Base-by-base conservation (phyloP, 768 basidiomycete genomes). In the Clitopilus passeckerianus region DNA sequence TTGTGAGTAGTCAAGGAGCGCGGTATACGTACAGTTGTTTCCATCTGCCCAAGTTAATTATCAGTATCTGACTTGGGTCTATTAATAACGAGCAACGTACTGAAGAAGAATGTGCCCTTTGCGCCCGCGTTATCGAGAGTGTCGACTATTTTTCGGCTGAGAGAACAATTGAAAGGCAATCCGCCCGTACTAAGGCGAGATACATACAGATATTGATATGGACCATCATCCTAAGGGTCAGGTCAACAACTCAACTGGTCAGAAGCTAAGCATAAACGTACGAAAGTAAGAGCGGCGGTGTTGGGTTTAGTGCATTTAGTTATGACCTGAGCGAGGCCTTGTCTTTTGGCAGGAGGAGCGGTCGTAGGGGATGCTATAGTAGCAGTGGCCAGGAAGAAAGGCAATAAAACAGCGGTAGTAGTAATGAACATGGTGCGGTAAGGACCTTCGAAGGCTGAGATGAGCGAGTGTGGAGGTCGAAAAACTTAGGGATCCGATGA, bases 101-200 rank as follows among this genome's bases (percentile, higher is more conserved):
- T 63, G 59, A 63, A 71, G 69, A 80, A 78, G 61, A 80, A 81
- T 0, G 80, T 80, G 1, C 73, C 79, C 46, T 67, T 74, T 2
- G 71, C 77, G 22, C 68, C 68, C 20, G 71, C 70, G 30, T 68
- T 70, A 5, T 60, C 54, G 22, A 79, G 63, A 9, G 71, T 58
- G 30, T 68, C 59, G 34, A 64, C 56, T 7, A 67, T 69, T 43
- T 20, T n/a, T 9, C 46, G 46, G 46, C 46, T 23, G 46, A 5
- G 18, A 50, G 15, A 22, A 50, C 14, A 10, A 6, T 23, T 1
- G 15, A 30, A 30, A 10, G 27, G 54, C 14, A 16, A 15, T 23
- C 16, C 24, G 34, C 43, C 23, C 53, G 52, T 23, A 24, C 24
- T 20, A 55, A 18, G 30, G 7, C 56, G n/a, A n/a, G 14, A 9